phyloP scores from a whole-genome alignment of 306 rosid genomes.

The Cucurbita ficifolia region DNA sequence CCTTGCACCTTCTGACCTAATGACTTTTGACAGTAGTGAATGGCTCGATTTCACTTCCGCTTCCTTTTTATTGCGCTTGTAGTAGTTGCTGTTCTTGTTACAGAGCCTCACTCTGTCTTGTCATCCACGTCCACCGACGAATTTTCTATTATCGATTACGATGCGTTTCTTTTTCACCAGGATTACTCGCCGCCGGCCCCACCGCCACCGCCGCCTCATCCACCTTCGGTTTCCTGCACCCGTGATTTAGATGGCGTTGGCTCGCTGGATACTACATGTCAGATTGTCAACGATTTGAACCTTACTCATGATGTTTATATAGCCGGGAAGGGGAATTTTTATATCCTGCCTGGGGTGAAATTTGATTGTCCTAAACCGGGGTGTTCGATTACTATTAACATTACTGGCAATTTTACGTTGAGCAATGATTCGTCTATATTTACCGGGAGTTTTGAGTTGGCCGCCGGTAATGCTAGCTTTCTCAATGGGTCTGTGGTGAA shows the following conservation, averaged over 20 bases:
- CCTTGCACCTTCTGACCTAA: slow-evolving; percentile 25
- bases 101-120: slow-evolving; percentile 7
- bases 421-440: slow-evolving; percentile 59
- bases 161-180: slow-evolving; percentile 61
- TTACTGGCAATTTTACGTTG: slow-evolving; percentile 80
- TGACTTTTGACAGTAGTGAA: slow-evolving; percentile 53
- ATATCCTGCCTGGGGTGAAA: slow-evolving; percentile 80
- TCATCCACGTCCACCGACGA: slow-evolving; percentile 31
- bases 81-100: slow-evolving; percentile 1
- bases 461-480: slow-evolving; percentile 50
- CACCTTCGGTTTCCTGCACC: slow-evolving; percentile 80
- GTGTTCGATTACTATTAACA: slow-evolving; percentile 59
- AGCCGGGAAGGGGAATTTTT: slow-evolving; percentile 89
- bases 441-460: slow-evolving; percentile 67
- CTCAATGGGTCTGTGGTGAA: slow-evolving; percentile 56
- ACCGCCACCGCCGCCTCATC: slow-evolving; percentile 95
- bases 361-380: slow-evolving; percentile 63
- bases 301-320: slow-evolving; percentile 90
- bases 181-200: slow-evolving; percentile 98
- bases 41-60: slow-evolving; percentile 75
- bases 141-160: slow-evolving; percentile 32
- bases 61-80: slow-evolving; percentile 12
- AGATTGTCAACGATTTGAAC: slow-evolving; percentile 61
- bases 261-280: slow-evolving; percentile 72
- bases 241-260: slow-evolving; percentile 87